These are phyloP conservation scores for Nectriaceae sp. DNA, from an alignment of 2,329 filamentous ascomycete genomes.

Conservation along the genomic window DNA sequence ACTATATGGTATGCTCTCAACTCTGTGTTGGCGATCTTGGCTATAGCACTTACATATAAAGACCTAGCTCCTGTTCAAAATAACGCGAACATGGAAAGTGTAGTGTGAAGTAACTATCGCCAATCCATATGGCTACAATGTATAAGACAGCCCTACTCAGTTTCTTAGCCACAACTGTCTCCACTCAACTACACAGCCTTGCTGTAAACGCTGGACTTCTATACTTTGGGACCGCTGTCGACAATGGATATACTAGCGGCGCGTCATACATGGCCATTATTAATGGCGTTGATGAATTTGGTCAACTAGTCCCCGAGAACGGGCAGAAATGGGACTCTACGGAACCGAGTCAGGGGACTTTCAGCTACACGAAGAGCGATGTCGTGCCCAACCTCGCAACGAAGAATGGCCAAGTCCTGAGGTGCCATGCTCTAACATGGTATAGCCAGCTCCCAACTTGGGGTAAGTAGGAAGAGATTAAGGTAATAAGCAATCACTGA, in stretches of 20 bases:
- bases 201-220: slow-evolving; percentile 56
- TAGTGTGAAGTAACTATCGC: too few relatives aligned
- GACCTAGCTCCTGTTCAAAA: too few relatives aligned
- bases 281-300: slow-evolving; percentile 59
- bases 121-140: slow-evolving; percentile 18
- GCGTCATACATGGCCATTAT: slow-evolving; percentile 56
- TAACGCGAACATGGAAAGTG: too few relatives aligned
- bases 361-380: slow-evolving; percentile 61
- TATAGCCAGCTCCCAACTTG: too few relatives aligned
- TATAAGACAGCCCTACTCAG: slow-evolving; percentile 23
- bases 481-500: too few relatives aligned
- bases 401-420: slow-evolving; percentile 51
- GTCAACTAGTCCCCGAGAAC: slow-evolving; percentile 66
- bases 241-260: slow-evolving; percentile 58
- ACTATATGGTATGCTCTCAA: too few relatives aligned
- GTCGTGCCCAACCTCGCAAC: slow-evolving; percentile 50
- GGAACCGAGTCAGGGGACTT: slow-evolving; percentile 57
- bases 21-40: too few relatives aligned
- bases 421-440: too few relatives aligned
- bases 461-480: too few relatives aligned
- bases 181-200: slow-evolving; percentile 49
- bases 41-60: too few relatives aligned
- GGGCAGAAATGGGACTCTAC: slow-evolving; percentile 64
- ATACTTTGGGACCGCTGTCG: slow-evolving; percentile 67
- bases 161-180: slow-evolving; percentile 27